A percentile compares a stretch with the other conserved stretches of the same genome.
phyloP scores from a whole-genome alignment of 148 eudicot genomes.

The Camellia japonica region DNA sequence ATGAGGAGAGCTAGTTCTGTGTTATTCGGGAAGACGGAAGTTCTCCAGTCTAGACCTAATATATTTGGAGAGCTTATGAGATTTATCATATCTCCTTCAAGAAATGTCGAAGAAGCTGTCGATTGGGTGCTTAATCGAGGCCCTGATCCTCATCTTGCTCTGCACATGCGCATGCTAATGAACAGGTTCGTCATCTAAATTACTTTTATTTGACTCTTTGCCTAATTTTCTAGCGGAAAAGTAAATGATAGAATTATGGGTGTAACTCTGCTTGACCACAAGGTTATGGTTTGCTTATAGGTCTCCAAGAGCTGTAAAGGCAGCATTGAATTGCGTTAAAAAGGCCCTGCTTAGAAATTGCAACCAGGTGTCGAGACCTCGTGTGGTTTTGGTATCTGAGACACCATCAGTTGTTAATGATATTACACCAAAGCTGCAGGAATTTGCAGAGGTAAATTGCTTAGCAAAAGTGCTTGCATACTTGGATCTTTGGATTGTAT shows the following conservation, averaged over 20 bases:
- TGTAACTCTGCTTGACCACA: constrained; percentile 1
- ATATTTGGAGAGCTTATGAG: constrained; percentile 81
- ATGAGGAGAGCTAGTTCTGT: constrained; percentile 60
- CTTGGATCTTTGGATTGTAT: background rate
- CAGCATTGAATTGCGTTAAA: constrained; percentile 69
- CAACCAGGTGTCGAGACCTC: constrained; percentile 44
- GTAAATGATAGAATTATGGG: background rate
- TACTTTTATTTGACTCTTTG: background rate
- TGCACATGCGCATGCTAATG: constrained; percentile 93
- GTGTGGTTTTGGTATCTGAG: constrained; percentile 72
- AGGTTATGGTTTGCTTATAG: constrained; percentile 24
- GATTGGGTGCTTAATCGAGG: constrained; percentile 62
- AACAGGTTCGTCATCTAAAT: constrained; percentile 45
- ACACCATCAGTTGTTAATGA: constrained; percentile 65
- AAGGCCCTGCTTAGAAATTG: constrained; percentile 38
- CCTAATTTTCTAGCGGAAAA: background rate
- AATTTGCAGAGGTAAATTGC: constrained; percentile 64
- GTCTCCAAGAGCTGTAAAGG: constrained; percentile 60
- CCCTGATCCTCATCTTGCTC: constrained; percentile 68
- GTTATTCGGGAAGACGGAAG: constrained; percentile 67
- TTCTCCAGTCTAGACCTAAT: constrained; percentile 63
- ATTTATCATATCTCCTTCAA: constrained; percentile 76
- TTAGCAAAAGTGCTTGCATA: background rate
- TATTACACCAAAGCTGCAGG: constrained; percentile 45
- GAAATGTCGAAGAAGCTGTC: constrained; percentile 58